phyloP scores from a whole-genome alignment of 495 filamentous ascomycete species.

The Clohesyomyces aquaticus region DNA sequence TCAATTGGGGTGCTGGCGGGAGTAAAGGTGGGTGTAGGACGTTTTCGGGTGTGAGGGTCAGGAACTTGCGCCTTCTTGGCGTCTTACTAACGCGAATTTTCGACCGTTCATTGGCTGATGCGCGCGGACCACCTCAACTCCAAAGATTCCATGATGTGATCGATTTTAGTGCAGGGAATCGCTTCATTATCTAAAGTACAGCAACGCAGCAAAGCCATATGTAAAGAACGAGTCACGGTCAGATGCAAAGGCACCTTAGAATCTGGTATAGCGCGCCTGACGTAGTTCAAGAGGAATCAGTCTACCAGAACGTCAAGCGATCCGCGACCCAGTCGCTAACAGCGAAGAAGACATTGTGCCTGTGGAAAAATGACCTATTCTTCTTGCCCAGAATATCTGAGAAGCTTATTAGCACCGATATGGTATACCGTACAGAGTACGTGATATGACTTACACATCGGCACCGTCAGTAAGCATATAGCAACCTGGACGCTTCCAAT shows the following conservation, averaged over 20 bases:
- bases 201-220: too few relatives aligned
- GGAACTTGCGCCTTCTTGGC: slow-evolving; percentile 15
- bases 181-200: not conserved
- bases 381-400: slow-evolving; percentile 81
- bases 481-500: slow-evolving; percentile 76
- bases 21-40: slow-evolving; percentile 33
- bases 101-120: slow-evolving; percentile 12
- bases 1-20: slow-evolving; percentile 37
- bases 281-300: too few relatives aligned
- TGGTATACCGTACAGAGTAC: not conserved
- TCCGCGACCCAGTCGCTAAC: slow-evolving; percentile 43
- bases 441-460: slow-evolving; percentile 69
- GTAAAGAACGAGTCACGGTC: too few relatives aligned
- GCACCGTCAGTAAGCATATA: slow-evolving; percentile 71
- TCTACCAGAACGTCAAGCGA: slow-evolving; percentile 33
- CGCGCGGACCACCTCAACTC: slow-evolving; percentile 1
- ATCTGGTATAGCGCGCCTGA: too few relatives aligned
- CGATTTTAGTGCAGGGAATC: not conserved
- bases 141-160: slow-evolving; percentile 16
- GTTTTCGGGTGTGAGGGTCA: slow-evolving; percentile 7
- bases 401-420: not conserved
- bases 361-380: slow-evolving; percentile 70
- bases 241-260: too few relatives aligned
- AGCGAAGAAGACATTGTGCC: slow-evolving; percentile 72
- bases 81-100: slow-evolving; percentile 4